Evolutionary conservation across 345 rosid species (phyloP).

Genomic region (Brassica cretica): DNA sequence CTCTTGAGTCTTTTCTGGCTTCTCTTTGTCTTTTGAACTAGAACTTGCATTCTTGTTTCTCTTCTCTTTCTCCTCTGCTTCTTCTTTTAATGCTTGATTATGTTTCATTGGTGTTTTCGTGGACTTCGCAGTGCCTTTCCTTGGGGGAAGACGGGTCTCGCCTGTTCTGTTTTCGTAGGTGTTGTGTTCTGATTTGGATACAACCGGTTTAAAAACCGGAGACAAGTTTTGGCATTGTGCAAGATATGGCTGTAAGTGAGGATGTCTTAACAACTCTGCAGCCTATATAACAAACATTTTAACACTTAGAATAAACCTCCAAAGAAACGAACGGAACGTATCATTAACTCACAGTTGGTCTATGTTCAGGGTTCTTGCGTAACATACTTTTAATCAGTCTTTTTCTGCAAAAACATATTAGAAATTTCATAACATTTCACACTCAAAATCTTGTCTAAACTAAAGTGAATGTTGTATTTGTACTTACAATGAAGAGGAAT

Average conservation of each 20-base stretch:
- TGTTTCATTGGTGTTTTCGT: slow-evolving; percentile 22
- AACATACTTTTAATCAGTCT: slow-evolving; percentile 88
- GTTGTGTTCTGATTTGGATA: slow-evolving; percentile 59
- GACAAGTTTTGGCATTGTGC: slow-evolving; percentile 67
- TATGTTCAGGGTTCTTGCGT: slow-evolving; percentile 80
- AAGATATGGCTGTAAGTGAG: slow-evolving; percentile 80
- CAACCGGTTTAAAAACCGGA: slow-evolving; percentile 73
- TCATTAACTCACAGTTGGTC: slow-evolving; percentile 68
- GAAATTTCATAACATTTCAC: neutral
- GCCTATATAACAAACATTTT: slow-evolving; percentile 53
- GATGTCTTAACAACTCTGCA: slow-evolving; percentile 90
- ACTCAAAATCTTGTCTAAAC: neutral
- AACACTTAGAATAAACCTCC: neutral
- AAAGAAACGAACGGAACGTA: slow-evolving; percentile 11
- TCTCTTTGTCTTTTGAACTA: slow-evolving; percentile 31
- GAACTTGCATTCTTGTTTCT: slow-evolving; percentile 22
- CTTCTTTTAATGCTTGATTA: slow-evolving; percentile 16
- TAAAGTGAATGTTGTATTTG: neutral
- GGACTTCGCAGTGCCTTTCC: slow-evolving; percentile 8
- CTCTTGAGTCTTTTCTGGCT: slow-evolving; percentile 31
- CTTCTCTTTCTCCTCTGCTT: slow-evolving; percentile 34
- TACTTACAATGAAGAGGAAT: slow-evolving; percentile 86
- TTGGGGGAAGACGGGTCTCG: slow-evolving; percentile 47
- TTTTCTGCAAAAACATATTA: slow-evolving; percentile 53
- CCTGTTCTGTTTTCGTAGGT: slow-evolving; percentile 54